Percentiles rank a stretch among this genome's conserved stretches.
These are phyloP conservation scores for Phialemonium atrogriseum DNA, from an alignment of 2,329 filamentous ascomycete species.

Conservation along the genomic window DNA sequence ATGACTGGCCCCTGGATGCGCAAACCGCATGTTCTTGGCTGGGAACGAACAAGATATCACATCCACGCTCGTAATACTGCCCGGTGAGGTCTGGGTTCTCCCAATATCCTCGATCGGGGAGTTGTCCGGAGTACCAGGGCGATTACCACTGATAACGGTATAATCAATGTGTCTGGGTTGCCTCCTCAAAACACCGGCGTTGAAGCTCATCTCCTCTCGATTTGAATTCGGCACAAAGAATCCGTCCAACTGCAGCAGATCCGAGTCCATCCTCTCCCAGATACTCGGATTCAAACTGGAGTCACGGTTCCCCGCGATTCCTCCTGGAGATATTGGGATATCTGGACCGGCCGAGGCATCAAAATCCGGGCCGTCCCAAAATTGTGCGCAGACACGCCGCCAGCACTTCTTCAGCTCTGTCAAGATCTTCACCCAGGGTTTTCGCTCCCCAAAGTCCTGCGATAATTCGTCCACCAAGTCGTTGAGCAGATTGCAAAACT, in stretches of 20 bases:
- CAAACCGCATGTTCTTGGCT: conserved; percentile 35
- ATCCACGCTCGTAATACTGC: conserved; percentile 51
- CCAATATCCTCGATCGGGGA: conserved; percentile 16
- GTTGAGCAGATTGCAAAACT: conserved; percentile 79
- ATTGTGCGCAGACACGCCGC: conserved; percentile 81
- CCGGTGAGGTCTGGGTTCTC: conserved; percentile 39
- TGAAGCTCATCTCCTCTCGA: conserved; percentile 30
- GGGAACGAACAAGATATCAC: conserved; percentile 58
- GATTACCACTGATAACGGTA: conserved; percentile 34
- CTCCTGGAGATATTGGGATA: conserved; percentile 66
- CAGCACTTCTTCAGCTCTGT: conserved; percentile 95
- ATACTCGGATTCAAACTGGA: conserved; percentile 45
- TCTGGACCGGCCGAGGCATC: conserved; percentile 53
- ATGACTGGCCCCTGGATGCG: conserved; percentile 30
- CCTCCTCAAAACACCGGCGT: conserved; percentile 36
- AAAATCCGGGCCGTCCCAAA: conserved; percentile 73
- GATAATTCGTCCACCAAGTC: conserved; percentile 49
- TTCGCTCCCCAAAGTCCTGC: conserved; percentile 32
- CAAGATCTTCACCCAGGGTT: conserved; percentile 71
- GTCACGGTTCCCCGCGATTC: conserved; percentile 55
- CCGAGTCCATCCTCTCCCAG: conserved; percentile 38
- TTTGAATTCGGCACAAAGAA: conserved; percentile 22
- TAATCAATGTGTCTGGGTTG: conserved; percentile 41
- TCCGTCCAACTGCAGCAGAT: conserved; percentile 35
- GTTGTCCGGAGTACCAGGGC: conserved; percentile 39